phyloP scores from a whole-genome alignment of 768 basidiomycete genomes.

The Collybiopsis luxurians region DNA sequence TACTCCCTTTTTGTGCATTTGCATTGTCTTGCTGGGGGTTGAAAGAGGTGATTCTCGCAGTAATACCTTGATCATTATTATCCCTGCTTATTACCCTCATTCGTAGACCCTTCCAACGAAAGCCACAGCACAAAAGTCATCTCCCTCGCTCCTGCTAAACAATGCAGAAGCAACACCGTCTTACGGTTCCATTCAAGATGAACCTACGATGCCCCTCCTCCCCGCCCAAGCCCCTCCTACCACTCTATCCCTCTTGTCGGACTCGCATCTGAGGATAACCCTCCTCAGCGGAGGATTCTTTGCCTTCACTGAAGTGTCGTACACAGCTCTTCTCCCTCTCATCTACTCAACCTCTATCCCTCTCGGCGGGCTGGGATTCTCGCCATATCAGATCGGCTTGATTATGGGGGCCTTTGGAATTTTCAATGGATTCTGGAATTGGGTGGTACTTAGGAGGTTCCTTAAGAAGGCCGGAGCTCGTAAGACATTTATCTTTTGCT shows the following conservation, averaged over 20 bases:
- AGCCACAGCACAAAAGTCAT: not conserved
- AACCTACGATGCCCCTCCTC: slow-evolving; percentile 4
- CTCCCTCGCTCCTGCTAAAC: not conserved
- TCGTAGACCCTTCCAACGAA: not conserved
- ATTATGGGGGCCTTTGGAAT: slow-evolving; percentile 48
- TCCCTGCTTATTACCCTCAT: not conserved
- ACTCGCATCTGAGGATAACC: slow-evolving; percentile 22
- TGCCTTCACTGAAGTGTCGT: slow-evolving; percentile 26
- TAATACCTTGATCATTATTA: not conserved
- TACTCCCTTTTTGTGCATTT: slow-evolving; percentile 20
- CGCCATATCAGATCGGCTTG: slow-evolving; percentile 46
- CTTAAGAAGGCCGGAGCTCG: slow-evolving; percentile 55
- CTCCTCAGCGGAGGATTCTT: slow-evolving; percentile 23
- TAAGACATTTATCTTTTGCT: slow-evolving; percentile 40
- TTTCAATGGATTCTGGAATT: slow-evolving; percentile 52
- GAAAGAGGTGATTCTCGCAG: slow-evolving; percentile 21
- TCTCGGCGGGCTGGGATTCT: slow-evolving; percentile 51
- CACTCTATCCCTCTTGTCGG: slow-evolving; percentile 19
- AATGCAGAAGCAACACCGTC: not conserved
- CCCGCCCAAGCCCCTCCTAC: slow-evolving; percentile 9
- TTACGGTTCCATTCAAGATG: not conserved
- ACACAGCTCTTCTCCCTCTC: slow-evolving; percentile 23
- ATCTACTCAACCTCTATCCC: slow-evolving; percentile 44
- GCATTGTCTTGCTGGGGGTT: slow-evolving; percentile 18
- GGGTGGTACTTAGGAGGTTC: slow-evolving; percentile 47